Evolutionary conservation across 106 monocot genomes (phyloP), one percentile per base, ranked within the genome.

Genomic region (Apostasia ramifera): DNA sequence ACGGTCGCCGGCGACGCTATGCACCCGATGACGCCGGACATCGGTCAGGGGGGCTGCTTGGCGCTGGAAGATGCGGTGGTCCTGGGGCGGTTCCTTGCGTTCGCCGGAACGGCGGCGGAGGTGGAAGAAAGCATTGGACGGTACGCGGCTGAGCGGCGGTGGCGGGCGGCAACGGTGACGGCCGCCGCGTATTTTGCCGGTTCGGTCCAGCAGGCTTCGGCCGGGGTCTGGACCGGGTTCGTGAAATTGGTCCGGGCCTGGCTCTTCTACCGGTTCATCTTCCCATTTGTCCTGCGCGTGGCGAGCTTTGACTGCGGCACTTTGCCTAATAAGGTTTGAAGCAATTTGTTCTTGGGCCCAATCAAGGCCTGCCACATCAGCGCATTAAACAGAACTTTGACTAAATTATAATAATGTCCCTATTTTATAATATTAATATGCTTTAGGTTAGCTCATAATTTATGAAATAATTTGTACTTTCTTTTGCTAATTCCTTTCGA

Each of bases 31-130:
- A 79, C 79, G 0, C 82, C 81, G 0, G 81, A 82, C 55, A 42
- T 81, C 2, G 86, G 69, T 7, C 86, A 86, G 52, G 82, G 86
- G 6, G 82, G 82, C 1, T 71, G 76, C 59, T 49, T 73, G 0
- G 79, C 82, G 1, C 70, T 86, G 6, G 86, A 82, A 61, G 86
- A 86, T 40, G 86, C 79, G 1, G 73, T 86, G 3, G 79, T 79
- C 6, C 86, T 86, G 2, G 86, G 72, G 0, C 59, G 85, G 8
- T 63, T 26, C 66, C 46, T 78, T 8, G 70, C 56, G 3, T 41
- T 9, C 2, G 71, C 69, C 8, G 43, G 47, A 9, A 9, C 44
- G 10, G 1, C 10, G 12, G 62, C 57, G 10, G 40, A 44, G 3
- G 61, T 40, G 37, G 72, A 45, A 38, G 49, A 49, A 7, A 60